A percentile compares a stretch with the other conserved stretches of the same genome.
phyloP scores from a whole-genome alignment of 108 stramenopile genomes.

The Skeletonema costatum region DNA sequence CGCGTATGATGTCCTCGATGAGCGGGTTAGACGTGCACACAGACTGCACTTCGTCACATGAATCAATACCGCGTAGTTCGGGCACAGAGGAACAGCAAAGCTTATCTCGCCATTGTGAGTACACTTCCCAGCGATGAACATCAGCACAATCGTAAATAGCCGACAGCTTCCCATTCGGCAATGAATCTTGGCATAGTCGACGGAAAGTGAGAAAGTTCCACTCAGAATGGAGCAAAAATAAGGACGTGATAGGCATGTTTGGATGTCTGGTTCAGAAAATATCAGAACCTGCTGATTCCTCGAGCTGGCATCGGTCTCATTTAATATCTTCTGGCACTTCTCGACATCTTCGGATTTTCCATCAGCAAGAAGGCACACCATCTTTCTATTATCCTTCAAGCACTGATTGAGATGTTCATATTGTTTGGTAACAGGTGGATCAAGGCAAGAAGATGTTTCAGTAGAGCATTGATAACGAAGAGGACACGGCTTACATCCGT shows the following conservation, averaged over 20 bases:
- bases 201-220: constrained; percentile 65
- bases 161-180: constrained; percentile 22
- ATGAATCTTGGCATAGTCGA: constrained; percentile 52
- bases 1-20: constrained; percentile 40
- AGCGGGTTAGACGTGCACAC: constrained; percentile 32
- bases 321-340: constrained; percentile 15
- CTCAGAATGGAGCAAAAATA: constrained; percentile 66
- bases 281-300: constrained; percentile 23
- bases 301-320: background rate
- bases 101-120: constrained; percentile 35
- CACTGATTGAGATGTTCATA: constrained; percentile 43
- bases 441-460: constrained; percentile 16
- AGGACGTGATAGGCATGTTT: constrained; percentile 62
- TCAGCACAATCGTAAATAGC: constrained; percentile 45
- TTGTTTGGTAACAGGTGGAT: constrained; percentile 34
- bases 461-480: constrained; percentile 65
- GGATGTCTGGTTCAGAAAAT: constrained; percentile 51
- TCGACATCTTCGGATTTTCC: constrained; percentile 41
- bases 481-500: constrained; percentile 88
- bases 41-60: constrained; percentile 16
- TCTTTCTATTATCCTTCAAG: constrained; percentile 49
- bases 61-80: constrained; percentile 39
- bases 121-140: constrained; percentile 38
- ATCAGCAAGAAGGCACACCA: constrained; percentile 45
- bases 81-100: constrained; percentile 42